Base-by-base conservation (phyloP, 2,329 filamentous ascomycete species). In the Nothopassalora personata region DNA sequence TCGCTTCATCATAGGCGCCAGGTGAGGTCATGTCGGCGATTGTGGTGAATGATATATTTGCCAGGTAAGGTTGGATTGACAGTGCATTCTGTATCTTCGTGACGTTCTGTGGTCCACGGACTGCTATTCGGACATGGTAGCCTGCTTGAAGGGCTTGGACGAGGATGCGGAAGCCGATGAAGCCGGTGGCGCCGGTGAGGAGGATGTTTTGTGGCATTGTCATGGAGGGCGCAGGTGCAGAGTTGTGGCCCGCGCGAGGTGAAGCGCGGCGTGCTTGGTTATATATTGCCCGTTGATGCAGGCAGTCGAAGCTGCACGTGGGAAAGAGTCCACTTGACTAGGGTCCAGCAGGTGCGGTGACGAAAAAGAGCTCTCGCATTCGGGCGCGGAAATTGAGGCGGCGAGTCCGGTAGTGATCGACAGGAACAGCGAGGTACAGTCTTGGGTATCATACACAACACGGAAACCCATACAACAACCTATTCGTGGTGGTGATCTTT, bases 1-100 rank as follows among this genome's bases (percentile, higher is more conserved):
- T 62, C 3, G 71, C 74, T 13, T 66, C 56, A 55, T 73, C 73
- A 50, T 72, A 75, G 8, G 74, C 74, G 3, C 68, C 70, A 1
- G 59, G 46, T 4, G 57, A 52, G 9, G 61, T 56, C 43, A 71
- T 64, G 60, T 72, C 73, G 6, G 74, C 71, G 2, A 77, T 69
- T 5, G 70, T 60, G 36, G 67, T 58, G 59, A 73, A 74, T 9
- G 65, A 64, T 51, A 75, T 67, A 7, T 70, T 65, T 33, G 53
- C n/a, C 13, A 48, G 28, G 46, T 31, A 53, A 7, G 31, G 57
- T 53, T 49, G 43, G 11, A 58, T 53, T 6, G 43, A 47, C 1
- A 13, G 23, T 4, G 43, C 50, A 27, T n/a, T 36, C 9, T 33
- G 39, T 3, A 63, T 48, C 5, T 28, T 19, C 5, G 55, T n/a